Percentiles rank a stretch among this genome's conserved stretches.
Conservation (phyloP, 129 eudicot species). For the Flaveria trinervia region DNA sequence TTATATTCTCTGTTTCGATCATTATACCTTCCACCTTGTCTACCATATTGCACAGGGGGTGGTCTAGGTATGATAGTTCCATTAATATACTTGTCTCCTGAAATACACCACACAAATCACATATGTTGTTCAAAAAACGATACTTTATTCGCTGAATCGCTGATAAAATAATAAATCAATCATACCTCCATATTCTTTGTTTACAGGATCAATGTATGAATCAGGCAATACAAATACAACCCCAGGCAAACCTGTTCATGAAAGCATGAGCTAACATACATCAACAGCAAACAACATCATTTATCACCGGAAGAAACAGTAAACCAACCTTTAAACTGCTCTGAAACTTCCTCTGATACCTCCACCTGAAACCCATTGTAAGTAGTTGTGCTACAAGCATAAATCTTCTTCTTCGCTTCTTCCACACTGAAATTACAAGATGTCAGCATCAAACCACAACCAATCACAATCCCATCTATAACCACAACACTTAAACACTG, state of each 20-base stretch:
- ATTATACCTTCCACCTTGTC: constrained; percentile 53
- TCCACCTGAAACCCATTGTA: constrained; percentile 77
- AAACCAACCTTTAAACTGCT: constrained; percentile 61
- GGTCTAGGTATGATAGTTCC: constrained; percentile 86
- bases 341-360: constrained; percentile 80
- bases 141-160: neutral
- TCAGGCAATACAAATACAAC: constrained; percentile 92
- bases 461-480: neutral
- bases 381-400: constrained; percentile 94
- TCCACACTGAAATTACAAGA: constrained; percentile 57
- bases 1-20: constrained; percentile 47
- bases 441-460: neutral
- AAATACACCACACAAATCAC: constrained; percentile 7
- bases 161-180: neutral
- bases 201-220: constrained; percentile 93
- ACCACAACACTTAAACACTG: neutral
- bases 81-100: constrained; percentile 92
- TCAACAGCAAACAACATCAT: constrained; percentile 8
- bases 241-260: constrained; percentile 63
- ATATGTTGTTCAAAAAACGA: neutral
- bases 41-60: constrained; percentile 79
- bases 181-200: constrained; percentile 93
- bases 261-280: neutral
- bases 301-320: neutral
- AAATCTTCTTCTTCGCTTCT: constrained; percentile 92